A percentile compares a stretch with the other conserved stretches of the same genome.
Evolutionary conservation across 768 basidiomycete species (phyloP).

Genomic region (Boletus subcaerulescens): DNA sequence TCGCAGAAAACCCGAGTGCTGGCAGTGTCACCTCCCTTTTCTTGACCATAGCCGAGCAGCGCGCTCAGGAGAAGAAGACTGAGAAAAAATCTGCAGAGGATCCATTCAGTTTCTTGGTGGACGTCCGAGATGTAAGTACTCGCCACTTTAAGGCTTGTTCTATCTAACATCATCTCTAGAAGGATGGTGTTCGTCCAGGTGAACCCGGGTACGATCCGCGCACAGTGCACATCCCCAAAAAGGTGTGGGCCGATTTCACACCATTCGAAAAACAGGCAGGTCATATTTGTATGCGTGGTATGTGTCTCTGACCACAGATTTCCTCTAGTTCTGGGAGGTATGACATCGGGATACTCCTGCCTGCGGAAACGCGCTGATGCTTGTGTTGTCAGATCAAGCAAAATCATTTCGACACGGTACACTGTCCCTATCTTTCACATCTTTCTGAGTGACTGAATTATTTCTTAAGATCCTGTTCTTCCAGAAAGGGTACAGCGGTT

Average conservation of each 20-base stretch:
- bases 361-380: constrained; percentile 1
- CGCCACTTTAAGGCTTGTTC: background rate
- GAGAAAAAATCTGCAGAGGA: constrained; percentile 79
- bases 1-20: constrained; percentile 26
- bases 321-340: constrained; percentile 69
- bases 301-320: background rate
- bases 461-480: constrained; percentile 78
- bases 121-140: constrained; percentile 64
- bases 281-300: background rate
- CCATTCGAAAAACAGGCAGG: constrained; percentile 90
- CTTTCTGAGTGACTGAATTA: constrained; percentile 15
- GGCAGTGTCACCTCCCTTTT: constrained; percentile 43
- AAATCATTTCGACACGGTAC: constrained; percentile 91
- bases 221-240: constrained; percentile 76
- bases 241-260: constrained; percentile 79
- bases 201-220: constrained; percentile 88
- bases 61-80: constrained; percentile 71
- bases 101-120: constrained; percentile 70
- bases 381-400: constrained; percentile 81
- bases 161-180: constrained; percentile 43
- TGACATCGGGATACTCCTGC: constrained; percentile 19
- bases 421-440: constrained; percentile 4
- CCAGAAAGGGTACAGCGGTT: constrained; percentile 78
- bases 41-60: constrained; percentile 80
- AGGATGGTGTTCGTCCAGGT: constrained; percentile 74